Evolutionary conservation across 2,329 filamentous ascomycete genomes (phyloP).

Genomic region (Biscogniauxia marginata): DNA sequence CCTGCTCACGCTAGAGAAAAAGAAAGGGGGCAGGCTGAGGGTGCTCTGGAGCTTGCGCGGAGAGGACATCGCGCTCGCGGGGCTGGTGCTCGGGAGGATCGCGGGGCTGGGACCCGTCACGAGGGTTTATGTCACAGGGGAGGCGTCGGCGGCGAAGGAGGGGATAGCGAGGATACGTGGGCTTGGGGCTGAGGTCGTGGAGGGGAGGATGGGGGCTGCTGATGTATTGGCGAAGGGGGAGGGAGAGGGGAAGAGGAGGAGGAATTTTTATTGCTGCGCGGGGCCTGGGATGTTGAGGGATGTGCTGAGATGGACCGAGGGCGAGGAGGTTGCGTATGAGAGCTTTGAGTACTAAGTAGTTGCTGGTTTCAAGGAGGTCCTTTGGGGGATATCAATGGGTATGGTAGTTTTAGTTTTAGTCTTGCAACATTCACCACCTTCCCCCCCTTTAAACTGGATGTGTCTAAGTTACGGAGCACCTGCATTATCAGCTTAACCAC

Average conservation of each 20-base stretch:
- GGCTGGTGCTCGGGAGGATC: conserved; percentile 55
- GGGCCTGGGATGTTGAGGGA: conserved; percentile 40
- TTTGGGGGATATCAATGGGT: no score
- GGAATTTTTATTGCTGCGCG: conserved; percentile 54
- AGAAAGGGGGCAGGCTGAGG: conserved; percentile 38
- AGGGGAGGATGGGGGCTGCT: conserved; percentile 37
- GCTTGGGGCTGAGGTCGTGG: conserved; percentile 33
- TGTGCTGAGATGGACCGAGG: conserved; percentile 51
- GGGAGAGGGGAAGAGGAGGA: conserved; percentile 38
- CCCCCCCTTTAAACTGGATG: no score
- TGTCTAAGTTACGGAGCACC: no score
- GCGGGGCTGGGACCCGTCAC: conserved; percentile 51
- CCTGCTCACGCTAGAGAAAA: conserved; percentile 44
- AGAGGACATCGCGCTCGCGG: conserved; percentile 62
- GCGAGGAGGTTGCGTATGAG: conserved; percentile 55
- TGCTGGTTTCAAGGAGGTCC: no score
- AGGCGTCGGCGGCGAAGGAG: conserved; percentile 32
- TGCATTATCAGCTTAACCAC: no score
- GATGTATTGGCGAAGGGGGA: conserved; percentile 44
- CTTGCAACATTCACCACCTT: no score
- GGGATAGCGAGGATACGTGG: conserved; percentile 35
- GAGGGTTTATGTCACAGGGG: conserved; percentile 64
- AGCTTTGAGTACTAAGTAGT: conserved; percentile 58
- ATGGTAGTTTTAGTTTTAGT: no score
- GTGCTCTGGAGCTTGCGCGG: conserved; percentile 68